Base-by-base conservation (phyloP, 1,284 basidiomycete species). In the Naganishia sp. region DNA sequence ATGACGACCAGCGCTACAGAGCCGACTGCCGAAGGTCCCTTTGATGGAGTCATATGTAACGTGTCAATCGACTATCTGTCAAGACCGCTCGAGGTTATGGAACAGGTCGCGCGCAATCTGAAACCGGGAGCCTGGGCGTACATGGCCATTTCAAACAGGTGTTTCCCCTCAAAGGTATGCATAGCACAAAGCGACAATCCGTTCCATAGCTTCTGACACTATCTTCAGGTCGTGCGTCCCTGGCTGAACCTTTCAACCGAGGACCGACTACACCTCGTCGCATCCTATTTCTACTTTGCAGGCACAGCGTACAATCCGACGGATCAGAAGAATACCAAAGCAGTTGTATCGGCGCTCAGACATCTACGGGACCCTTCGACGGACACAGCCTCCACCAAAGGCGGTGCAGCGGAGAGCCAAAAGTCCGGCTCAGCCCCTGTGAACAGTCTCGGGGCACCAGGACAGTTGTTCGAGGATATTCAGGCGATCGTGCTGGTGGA, bases 1-100 rank as follows among this genome's bases (percentile, higher is more conserved):
- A 25, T 21, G 13, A 9, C 46, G 2, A 36, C 18, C 6, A 45
- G 31, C 1, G 13, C 49, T 5, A n/a, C 16, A 15, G 45, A 42
- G 28, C 25, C 48, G 9, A 23, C 31, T 16, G 10, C 65, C 18
- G 42, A 60, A 18, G 52, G 44, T 2, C 65, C 52, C 10, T 68
- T 69, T 55, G 71, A 73, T 64, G 71, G 69, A 0, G 72, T 70
- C 13, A 73, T 72, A 28, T 76, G 75, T 54, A 73, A 71, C 43
- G 75, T 76, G 0, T 74, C 73, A 28, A 75, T 76, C 64, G 75
- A 76, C 48, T 76, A 76, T 55, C 70, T 76, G 45, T 70, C 69
- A 6, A 57, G 71, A 43, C 75, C 75, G 13, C 53, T 73, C 15
- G 67, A 73, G 31, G 69, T 76, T 45, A 61, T 76, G 43, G 48